Evolutionary conservation across 164 flowering plant species (phyloP), one percentile per base, ranked within the genome.

Genomic region (Magnolia kwangsiensis): DNA sequence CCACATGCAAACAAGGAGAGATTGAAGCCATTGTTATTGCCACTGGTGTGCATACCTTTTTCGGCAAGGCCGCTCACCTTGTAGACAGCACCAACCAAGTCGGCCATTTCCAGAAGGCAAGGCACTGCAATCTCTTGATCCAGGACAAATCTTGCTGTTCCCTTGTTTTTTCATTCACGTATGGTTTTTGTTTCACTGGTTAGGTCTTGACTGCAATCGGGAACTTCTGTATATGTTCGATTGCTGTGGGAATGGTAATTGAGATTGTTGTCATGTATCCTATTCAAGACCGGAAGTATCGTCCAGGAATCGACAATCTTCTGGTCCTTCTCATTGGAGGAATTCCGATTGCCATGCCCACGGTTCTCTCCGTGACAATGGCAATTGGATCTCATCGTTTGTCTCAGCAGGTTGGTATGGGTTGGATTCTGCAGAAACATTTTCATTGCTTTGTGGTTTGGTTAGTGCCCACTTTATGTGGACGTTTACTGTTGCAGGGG

Each of bases 271-370:
- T 88, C 51, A 89, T 91, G 95, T 88, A 79, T 67, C 93, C 95
- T 23, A 86, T 91, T 77, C 92, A 91, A 82, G 87, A 85, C 71
- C 81, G 92, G 21, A 0, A 58, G 20, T 89, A 88, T 59, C 90
- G 90, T 58, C 88, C 88, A 0, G 93, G 91, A 78, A 89, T 91
- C 68, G 93, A 91, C 79, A 89, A 89, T 83, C 83, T 90, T 24
- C 82, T 90, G 29, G 94, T 90, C 13, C 88, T 89, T 58, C 85
- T 90, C 23, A 89, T 90, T 76, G 92, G 92, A 78, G 91, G 95
- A 67, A 89, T 90, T 78, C 92, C 92, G 16, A 89, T 89, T n/a
- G 92, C 92, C 70, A 90, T 89, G 95, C 95, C 92, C 16, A 90
- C 95, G 1, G 94, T 89, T 74, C 78, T 89, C 21, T 89, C 94